Base-by-base conservation (phyloP, 2,329 filamentous ascomycete genomes). In the Neoarthrinium moseri region DNA sequence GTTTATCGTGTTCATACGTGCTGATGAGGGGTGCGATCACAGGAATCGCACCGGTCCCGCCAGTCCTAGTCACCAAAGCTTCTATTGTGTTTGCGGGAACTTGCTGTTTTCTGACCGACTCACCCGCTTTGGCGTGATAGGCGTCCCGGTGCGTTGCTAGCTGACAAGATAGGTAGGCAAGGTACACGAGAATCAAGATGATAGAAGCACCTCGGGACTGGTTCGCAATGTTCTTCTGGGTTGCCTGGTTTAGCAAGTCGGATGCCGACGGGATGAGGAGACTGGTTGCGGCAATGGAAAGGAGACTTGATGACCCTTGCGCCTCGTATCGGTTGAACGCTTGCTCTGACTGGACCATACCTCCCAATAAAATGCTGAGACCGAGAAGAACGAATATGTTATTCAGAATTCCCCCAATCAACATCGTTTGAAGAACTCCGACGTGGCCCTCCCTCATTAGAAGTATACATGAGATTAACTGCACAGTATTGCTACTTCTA, bases 261-360 rank as follows among this genome's bases (percentile, higher is more conserved):
- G 40, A 43, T 12, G 29, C 40, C 6, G 40, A 21, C 6, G 40
- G 26, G 7, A 43, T 43, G n/a, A 43, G 29, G 12, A 43, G 29
- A 21, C 40, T 43, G 3, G 40, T 43, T 3, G 40, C 29, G 5
- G 40, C 26, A 4, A 43, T 13, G 2, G 40, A 43, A 17, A 43
- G 40, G 1, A 43, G 37, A 21, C 21, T 43, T 33, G 40, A 15
- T 24, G 21, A 21, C 2, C 18, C 24, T 8, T 24, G 26, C n/a
- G 40, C 40, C 1, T 22, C 18, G 2, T 11, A 4, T 7, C 18
- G 5, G 23, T 43, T 43, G 29, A 32, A 43, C 6, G 15, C 5
- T 18, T 32, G 40, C 0, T 8, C 10, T 22, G 5, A 12, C 8
- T 18, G 40, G 13, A n/a, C 18, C 4, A n/a, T n/a, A 10, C 26